phyloP scores from a whole-genome alignment of 345 rosid genomes.

The Eucalyptus lansdowneana region DNA sequence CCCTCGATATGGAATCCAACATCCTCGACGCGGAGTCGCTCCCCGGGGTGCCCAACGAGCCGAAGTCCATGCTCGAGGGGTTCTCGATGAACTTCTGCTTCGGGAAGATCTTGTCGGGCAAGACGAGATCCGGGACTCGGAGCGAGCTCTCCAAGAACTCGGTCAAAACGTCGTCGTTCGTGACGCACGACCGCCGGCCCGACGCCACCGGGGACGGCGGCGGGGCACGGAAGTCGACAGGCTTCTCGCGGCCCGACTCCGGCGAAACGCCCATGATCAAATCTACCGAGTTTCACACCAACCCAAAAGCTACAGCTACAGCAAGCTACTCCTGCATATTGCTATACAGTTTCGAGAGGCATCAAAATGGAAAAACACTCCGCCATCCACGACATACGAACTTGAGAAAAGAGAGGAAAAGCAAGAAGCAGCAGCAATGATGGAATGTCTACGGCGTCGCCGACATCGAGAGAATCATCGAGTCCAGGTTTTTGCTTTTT shows the following conservation, averaged over 20 bases:
- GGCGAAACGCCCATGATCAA: conserved; percentile 23
- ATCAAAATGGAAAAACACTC: not conserved
- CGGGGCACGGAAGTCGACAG: conserved; percentile 74
- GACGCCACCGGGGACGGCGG: conserved; percentile 74
- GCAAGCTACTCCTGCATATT: not conserved
- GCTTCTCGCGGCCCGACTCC: conserved; percentile 17
- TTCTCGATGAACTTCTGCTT: conserved; percentile 45
- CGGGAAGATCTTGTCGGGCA: conserved; percentile 76
- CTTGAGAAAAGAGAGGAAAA: not conserved
- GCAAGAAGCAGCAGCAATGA: conserved; percentile 14
- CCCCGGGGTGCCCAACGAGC: conserved; percentile 7
- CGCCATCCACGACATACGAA: not conserved
- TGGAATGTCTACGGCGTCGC: conserved; percentile 17
- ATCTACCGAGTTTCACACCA: not conserved
- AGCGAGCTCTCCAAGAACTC: conserved; percentile 66
- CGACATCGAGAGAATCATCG: not conserved
- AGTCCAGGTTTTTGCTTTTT: not conserved
- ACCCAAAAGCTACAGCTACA: not conserved
- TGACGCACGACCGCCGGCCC: conserved; percentile 67
- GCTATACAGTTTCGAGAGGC: not conserved
- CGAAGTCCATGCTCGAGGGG: conserved; percentile 53
- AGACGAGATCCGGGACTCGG: conserved; percentile 67
- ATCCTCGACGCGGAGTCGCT: conserved; percentile 10
- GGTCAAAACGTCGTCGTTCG: conserved; percentile 62
- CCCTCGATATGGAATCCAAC: conserved; percentile 36